Base-by-base conservation (phyloP, 2,329 filamentous ascomycete species). In the Davidsoniella neocaledoniae region DNA sequence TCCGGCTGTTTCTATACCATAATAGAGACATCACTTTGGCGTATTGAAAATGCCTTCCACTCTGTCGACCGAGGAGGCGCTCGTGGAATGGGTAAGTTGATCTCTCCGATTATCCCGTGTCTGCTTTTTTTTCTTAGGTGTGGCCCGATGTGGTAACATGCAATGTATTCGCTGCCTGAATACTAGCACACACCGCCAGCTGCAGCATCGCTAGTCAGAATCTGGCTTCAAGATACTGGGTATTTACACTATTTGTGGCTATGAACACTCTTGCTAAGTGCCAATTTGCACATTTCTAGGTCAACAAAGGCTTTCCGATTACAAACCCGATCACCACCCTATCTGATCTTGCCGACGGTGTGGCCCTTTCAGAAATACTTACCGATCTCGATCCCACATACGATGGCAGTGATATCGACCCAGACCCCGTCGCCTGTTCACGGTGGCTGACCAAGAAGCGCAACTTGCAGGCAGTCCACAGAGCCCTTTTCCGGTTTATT, bases 321-420 rank as follows among this genome's bases (percentile, higher is more conserved):
- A 64, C 69, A 38, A 60, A 64, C 37, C 63, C 66, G 54, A 68
- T 68, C 58, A 68, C 68, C 55, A 70, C 68, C n/a, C 63, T 74
- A 46, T 66, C 70, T 47, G 67, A 73, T 48, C 66, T 75, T 43
- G 63, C 66, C 58, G 75, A 78, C 55, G 74, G 74, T 49, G 62
- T 70, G 52, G 61, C 72, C 29, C 70, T 78, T 55, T 73, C 70
- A 39, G 63, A 73, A 55, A 68, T 78, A 43, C 69, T 79, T 53
- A 68, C 73, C 59, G 71, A 78, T 57, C 63, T 81, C 44, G 74
- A 79, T 56, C 59, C 68, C 33, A 65, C 70, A 53, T 81, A 78
- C 58, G 70, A 75, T 58, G 67, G 70, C 26, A 64, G 68, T 0
- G 67, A 74, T 53, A 70, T 79, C 50, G 69, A 75, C 51, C 64